Evolutionary conservation across 805 yeast species (phyloP), one percentile per base, ranked within the genome.

Genomic region (Myxozyma lipomycoides): DNA sequence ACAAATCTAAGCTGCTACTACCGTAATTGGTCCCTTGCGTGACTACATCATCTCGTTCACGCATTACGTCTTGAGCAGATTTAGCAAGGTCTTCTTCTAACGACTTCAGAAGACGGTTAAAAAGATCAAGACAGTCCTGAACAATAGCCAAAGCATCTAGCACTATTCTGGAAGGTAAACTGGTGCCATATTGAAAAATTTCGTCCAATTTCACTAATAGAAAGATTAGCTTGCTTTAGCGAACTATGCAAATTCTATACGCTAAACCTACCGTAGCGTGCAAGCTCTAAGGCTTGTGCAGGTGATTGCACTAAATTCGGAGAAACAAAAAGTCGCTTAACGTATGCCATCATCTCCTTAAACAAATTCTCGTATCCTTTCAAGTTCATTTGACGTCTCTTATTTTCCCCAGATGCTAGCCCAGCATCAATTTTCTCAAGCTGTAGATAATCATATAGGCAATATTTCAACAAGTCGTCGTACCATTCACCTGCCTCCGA

Each of bases 401-500:
- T 35, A 18, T 12, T 22, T 21, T 51, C 59, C 4, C 45, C 56
- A 5, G 10, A 26, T 9, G 54, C 30, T 10, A 55, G 9, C 9
- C 53, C 54, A 5, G 17, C 18, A 19, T 25, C 53, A 15, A 46
- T 41, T 10, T 36, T 40, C 26, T 55, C 59, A n/a, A 55, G 51
- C 40, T 50, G 43, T 40, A 46, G 9, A 23, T 49, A 57, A 40
- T 59, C 62, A 21, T 48, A 47, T 3, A 59, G 24, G 19, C 52
- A 39, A 43, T 43, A 47, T 34, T 40, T 38, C 18, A 56, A 7
- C 44, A 59, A 40, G 28, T 46, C 55, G 17, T 49, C 42, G 40
- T 52, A 59, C 62, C 62, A 59, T 19, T 46, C 49, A 9, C 56
- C 50, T 15, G 48, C 25, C 25, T 58, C 58, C 5, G 32, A 19